Conservation (phyloP, 108 stramenopile genomes). For the Skeletonema costatum region DNA sequence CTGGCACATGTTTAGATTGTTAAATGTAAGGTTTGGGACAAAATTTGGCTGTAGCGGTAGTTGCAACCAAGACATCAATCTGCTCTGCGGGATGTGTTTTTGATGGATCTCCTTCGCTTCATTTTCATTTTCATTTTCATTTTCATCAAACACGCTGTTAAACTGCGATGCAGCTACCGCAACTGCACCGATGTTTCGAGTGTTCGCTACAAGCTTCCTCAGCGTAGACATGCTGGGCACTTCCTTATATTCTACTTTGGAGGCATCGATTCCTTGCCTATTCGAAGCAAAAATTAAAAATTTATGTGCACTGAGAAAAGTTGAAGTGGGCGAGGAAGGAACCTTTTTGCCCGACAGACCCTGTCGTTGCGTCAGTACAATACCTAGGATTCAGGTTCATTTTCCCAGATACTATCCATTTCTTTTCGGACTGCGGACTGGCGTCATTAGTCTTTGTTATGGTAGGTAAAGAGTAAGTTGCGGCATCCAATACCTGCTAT, state of each 20-base stretch:
- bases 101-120: neutral
- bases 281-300: too few species aligned
- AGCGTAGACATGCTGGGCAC: neutral
- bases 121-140: neutral
- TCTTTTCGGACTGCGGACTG: too few species aligned
- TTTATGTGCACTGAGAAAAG: neutral
- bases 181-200: neutral
- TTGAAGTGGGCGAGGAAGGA: neutral
- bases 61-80: neutral
- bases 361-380: too few species aligned
- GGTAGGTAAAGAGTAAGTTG: too few species aligned
- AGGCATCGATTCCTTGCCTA: neutral
- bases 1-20: neutral
- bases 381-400: too few species aligned
- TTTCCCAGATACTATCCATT: too few species aligned
- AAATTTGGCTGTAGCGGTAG: neutral
- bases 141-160: neutral
- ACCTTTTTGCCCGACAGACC: too few species aligned
- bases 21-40: neutral
- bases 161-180: constrained; percentile 1
- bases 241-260: neutral
- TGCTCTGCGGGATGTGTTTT: neutral
- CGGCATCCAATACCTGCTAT: too few species aligned
- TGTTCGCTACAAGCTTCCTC: neutral
- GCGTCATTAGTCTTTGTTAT: too few species aligned